Evolutionary conservation across 1,139 yeast species (phyloP).

Genomic region (Blastobotrys raffinosifermentans): DNA sequence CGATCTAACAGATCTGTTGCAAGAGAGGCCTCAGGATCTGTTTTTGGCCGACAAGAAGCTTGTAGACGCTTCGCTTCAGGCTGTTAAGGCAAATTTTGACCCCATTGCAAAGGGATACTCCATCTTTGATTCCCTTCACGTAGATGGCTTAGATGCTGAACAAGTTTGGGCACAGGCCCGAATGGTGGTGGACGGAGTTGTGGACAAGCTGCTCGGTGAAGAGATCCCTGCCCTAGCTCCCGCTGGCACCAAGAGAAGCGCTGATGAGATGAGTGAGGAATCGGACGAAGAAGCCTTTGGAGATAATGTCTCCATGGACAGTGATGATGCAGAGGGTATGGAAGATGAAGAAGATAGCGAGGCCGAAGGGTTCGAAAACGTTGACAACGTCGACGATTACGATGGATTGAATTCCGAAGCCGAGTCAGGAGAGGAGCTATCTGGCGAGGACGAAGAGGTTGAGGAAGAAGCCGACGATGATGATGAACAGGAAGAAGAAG

Average conservation of each 20-base stretch:
- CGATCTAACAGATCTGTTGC: conserved; percentile 14
- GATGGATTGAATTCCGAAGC: conserved; percentile 5
- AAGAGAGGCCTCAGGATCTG: conserved; percentile 27
- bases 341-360: conserved; percentile 21
- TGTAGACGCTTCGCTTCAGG: conserved; percentile 29
- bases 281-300: conserved; percentile 24
- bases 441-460: conserved; percentile 14
- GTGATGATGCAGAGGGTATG: background rate
- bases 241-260: conserved; percentile 10
- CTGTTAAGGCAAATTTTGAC: conserved; percentile 55
- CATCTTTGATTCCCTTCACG: conserved; percentile 71
- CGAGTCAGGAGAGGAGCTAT: conserved; percentile 13
- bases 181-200: conserved; percentile 68
- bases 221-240: conserved; percentile 18
- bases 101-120: conserved; percentile 60
- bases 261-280: conserved; percentile 14
- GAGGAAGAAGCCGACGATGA: conserved; percentile 21
- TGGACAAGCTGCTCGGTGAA: conserved; percentile 45
- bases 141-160: conserved; percentile 82
- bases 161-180: conserved; percentile 94
- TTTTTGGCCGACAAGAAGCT: conserved; percentile 25
- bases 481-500: conserved; percentile 28
- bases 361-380: conserved; percentile 12
- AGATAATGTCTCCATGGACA: conserved; percentile 2
- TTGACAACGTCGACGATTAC: conserved; percentile 8